phyloP scores from a whole-genome alignment of 2,329 filamentous ascomycete species.

The Fusarium sp. region DNA sequence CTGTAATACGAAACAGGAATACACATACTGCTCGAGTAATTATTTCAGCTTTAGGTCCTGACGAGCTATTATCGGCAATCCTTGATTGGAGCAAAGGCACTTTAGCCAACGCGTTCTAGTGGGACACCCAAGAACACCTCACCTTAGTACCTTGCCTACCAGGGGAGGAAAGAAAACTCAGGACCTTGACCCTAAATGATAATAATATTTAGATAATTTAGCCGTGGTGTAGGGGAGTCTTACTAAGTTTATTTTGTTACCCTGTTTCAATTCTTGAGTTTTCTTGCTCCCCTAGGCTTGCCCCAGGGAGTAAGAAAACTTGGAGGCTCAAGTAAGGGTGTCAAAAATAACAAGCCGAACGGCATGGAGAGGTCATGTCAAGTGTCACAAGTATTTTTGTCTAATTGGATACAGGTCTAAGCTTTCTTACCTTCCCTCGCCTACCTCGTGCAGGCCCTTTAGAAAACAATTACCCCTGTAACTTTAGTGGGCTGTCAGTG shows the following conservation, averaged over 20 bases:
- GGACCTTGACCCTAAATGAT: no score
- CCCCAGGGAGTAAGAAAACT: not conserved
- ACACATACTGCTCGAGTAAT: not conserved
- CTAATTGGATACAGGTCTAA: not conserved
- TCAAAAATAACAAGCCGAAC: not conserved
- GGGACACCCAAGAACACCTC: not conserved
- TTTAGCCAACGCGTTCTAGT: constrained; percentile 27
- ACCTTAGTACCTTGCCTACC: no score
- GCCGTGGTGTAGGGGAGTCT: no score
- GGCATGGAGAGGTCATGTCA: not conserved
- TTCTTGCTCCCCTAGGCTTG: not conserved
- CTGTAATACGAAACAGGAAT: not conserved
- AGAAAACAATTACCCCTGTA: not conserved
- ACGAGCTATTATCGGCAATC: constrained; percentile 10
- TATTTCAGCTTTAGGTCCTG: not conserved
- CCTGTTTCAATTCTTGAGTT: not conserved
- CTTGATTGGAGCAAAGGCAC: constrained; percentile 27
- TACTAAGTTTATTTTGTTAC: no score
- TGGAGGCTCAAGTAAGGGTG: not conserved
- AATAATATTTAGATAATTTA: no score
- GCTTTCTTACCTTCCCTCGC: not conserved
- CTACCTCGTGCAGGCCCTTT: not conserved
- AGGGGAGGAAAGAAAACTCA: no score
- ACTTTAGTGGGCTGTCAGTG: constrained; percentile 13
- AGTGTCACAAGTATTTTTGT: not conserved